A percentile compares a stretch with the other conserved stretches of the same genome.
Evolutionary conservation across 306 rosid species (phyloP).

Genomic region (Malus orientalis): DNA sequence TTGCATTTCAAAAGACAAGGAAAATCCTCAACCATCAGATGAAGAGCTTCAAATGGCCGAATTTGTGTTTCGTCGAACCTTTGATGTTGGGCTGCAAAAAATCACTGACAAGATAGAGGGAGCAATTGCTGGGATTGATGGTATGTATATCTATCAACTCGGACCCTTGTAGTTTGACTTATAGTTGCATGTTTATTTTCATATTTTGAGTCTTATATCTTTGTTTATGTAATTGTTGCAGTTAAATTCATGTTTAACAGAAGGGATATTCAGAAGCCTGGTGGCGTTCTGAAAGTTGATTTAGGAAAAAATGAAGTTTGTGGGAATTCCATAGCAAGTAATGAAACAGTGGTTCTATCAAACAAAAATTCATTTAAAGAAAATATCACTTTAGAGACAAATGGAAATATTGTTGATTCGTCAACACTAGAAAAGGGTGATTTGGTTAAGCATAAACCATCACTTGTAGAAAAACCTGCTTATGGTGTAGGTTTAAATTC

Average conservation of each 20-base stretch:
- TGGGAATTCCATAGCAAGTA: conserved; percentile 16
- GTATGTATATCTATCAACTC: conserved; percentile 21
- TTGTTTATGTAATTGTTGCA: conserved; percentile 49
- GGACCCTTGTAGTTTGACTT: not conserved
- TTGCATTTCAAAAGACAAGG: conserved; percentile 55
- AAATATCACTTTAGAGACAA: conserved; percentile 15
- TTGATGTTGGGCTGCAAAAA: conserved; percentile 51
- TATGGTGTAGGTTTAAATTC: conserved; percentile 2
- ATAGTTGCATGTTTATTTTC: conserved; percentile 6
- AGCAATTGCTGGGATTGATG: conserved; percentile 51
- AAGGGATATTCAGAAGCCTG: conserved; percentile 32
- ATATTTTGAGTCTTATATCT: conserved; percentile 20
- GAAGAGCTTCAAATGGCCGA: conserved; percentile 57
- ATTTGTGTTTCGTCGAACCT: conserved; percentile 61
- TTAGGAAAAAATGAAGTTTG: conserved; percentile 32
- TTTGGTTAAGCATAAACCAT: conserved; percentile 6
- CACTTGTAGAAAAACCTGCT: conserved; percentile 21
- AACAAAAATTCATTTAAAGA: conserved; percentile 16
- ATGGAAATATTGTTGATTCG: conserved; percentile 9
- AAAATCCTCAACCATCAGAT: conserved; percentile 52
- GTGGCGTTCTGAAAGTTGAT: conserved; percentile 25
- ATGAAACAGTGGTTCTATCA: conserved; percentile 25
- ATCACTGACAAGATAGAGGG: conserved; percentile 45
- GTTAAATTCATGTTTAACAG: conserved; percentile 62
- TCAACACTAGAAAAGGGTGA: conserved; percentile 26